A percentile compares a stretch with the other conserved stretches of the same genome.
Conservation (phyloP, 192 early-diverging fungal species). For the Jimgerdemannia lactiflua region DNA sequence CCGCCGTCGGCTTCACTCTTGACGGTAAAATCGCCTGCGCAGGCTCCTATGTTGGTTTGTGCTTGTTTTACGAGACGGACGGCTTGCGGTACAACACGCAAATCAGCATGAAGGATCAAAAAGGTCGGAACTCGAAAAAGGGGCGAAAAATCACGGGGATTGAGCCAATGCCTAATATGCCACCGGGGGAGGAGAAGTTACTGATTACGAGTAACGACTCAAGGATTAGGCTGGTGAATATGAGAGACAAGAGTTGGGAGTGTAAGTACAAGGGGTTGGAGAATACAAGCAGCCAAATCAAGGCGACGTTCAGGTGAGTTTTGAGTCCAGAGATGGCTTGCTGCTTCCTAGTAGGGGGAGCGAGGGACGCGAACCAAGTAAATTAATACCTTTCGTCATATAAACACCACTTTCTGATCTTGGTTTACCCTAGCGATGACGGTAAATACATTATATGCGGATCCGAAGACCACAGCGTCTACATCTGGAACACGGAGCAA, state of each 20-base stretch:
- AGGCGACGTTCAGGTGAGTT: slow-evolving; percentile 62
- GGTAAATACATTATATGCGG: slow-evolving; percentile 79
- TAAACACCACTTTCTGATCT: not conserved
- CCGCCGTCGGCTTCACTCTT: slow-evolving; percentile 73
- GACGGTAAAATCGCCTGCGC: slow-evolving; percentile 70
- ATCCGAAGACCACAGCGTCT: slow-evolving; percentile 75
- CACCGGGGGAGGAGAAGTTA: slow-evolving; percentile 58
- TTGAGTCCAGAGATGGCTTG: too few species aligned
- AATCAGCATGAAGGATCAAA: slow-evolving; percentile 52
- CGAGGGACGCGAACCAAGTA: too few species aligned
- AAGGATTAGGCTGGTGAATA: slow-evolving; percentile 72
- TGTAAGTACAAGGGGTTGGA: slow-evolving; percentile 82
- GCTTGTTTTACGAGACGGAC: slow-evolving; percentile 82
- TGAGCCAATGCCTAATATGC: slow-evolving; percentile 54
- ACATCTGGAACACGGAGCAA: slow-evolving; percentile 66
- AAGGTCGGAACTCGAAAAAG: slow-evolving; percentile 57
- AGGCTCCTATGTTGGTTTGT: slow-evolving; percentile 73
- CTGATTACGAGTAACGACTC: slow-evolving; percentile 84
- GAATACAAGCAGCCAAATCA: slow-evolving; percentile 66
- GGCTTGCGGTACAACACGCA: slow-evolving; percentile 81
- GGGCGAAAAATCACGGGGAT: slow-evolving; percentile 85
- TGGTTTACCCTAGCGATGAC: slow-evolving; percentile 47
- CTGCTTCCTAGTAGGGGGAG: too few species aligned
- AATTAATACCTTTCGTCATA: too few species aligned
- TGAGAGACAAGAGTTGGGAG: slow-evolving; percentile 71